Conservation (phyloP, 2,329 filamentous ascomycete genomes). For the Colletotrichum trifolii region DNA sequence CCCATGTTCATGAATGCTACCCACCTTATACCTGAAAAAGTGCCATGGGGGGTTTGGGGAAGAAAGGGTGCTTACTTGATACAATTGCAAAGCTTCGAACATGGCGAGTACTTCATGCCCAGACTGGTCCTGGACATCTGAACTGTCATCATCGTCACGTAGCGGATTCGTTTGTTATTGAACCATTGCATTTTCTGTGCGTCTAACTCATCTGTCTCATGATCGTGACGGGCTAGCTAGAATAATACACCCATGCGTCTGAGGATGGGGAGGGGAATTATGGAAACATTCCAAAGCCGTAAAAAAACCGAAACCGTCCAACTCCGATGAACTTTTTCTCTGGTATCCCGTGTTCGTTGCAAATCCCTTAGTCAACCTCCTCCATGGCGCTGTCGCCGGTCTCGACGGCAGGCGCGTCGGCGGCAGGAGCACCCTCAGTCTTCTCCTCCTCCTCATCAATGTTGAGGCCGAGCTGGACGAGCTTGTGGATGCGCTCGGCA, state of each 20-base stretch:
- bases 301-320: constrained; percentile 51
- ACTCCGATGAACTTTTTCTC: constrained; percentile 50
- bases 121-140: too few species aligned
- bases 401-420: constrained; percentile 68
- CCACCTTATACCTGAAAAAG: too few species aligned
- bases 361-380: constrained; percentile 89
- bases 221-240: constrained; percentile 54
- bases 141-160: background rate
- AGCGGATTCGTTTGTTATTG: constrained; percentile 6
- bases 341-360: constrained; percentile 48
- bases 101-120: too few species aligned
- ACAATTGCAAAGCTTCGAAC: too few species aligned
- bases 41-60: too few species aligned
- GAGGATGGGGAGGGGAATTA: constrained; percentile 46
- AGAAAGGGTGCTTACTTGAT: too few species aligned
- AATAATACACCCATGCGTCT: constrained; percentile 49
- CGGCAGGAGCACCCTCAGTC: constrained; percentile 66
- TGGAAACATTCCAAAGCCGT: constrained; percentile 39
- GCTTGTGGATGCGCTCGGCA: constrained; percentile 99
- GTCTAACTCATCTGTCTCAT: constrained; percentile 55
- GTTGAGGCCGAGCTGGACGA: constrained; percentile 96
- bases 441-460: constrained; percentile 93
- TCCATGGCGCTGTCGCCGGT: constrained; percentile 97
- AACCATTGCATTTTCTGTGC: constrained; percentile 42
- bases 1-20: too few species aligned